Percentiles rank a stretch among this genome's conserved stretches.
phyloP scores from a whole-genome alignment of 2,329 filamentous ascomycete species.

The Aspergillus sp. region DNA sequence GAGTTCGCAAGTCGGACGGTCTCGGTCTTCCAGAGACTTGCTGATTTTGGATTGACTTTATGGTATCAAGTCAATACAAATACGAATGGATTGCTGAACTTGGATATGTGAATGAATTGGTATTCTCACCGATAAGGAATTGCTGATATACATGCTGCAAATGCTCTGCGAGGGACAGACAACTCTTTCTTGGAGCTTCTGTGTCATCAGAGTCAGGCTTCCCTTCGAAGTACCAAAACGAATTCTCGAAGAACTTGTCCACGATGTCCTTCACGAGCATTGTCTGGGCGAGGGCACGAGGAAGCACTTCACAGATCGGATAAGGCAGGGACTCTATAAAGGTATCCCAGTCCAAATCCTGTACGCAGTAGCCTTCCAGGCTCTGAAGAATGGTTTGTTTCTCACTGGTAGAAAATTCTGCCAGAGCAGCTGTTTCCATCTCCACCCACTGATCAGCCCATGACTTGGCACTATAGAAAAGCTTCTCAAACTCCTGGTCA shows the following conservation, averaged over 20 bases:
- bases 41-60: background rate
- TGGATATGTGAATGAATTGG: no score
- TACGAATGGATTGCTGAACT: background rate
- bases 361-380: background rate
- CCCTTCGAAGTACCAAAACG: background rate
- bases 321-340: background rate
- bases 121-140: background rate
- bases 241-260: background rate
- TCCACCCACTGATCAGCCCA: background rate
- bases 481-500: background rate
- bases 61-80: background rate
- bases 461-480: background rate
- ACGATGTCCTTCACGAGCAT: background rate
- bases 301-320: background rate
- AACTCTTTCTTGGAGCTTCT: background rate
- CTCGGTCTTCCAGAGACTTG: background rate
- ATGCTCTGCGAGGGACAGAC: background rate
- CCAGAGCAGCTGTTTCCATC: background rate
- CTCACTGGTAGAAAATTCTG: background rate
- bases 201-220: background rate
- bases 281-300: background rate
- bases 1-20: background rate
- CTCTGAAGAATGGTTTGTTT: background rate
- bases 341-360: background rate
- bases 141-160: background rate